phyloP scores from a whole-genome alignment of 2,329 filamentous ascomycete genomes.

The Diaporthe amygdali region DNA sequence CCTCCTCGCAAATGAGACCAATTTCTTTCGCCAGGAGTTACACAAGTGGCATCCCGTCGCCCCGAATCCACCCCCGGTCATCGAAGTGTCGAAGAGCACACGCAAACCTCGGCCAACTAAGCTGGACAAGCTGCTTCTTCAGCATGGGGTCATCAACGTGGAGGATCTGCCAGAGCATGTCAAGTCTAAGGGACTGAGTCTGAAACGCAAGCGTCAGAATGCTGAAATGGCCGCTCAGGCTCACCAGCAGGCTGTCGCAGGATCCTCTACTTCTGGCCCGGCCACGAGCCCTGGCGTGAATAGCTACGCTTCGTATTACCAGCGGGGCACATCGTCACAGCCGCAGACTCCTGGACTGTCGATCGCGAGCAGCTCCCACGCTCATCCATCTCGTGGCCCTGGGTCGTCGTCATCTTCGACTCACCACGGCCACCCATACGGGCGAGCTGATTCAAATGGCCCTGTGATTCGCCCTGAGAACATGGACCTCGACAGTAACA shows the following conservation, averaged over 20 bases:
- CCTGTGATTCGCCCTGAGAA: conserved; percentile 39
- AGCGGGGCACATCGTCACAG: conserved; percentile 40
- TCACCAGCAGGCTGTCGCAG: conserved; percentile 24
- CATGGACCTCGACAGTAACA: conserved; percentile 44
- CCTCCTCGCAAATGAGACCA: conserved; percentile 89
- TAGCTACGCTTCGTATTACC: conserved; percentile 39
- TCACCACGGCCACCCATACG: conserved; percentile 38
- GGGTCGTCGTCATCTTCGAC: conserved; percentile 40
- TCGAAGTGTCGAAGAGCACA: conserved; percentile 88
- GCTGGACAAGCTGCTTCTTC: conserved; percentile 90
- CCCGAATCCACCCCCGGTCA: conserved; percentile 80
- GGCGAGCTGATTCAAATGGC: conserved; percentile 27
- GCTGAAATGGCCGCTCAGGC: conserved; percentile 53
- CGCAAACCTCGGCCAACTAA: conserved; percentile 96
- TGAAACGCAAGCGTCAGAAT: conserved; percentile 74
- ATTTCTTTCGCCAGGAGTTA: conserved; percentile 93
- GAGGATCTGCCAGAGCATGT: conserved; percentile 87
- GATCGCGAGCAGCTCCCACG: conserved; percentile 36
- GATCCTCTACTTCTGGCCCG: conserved; percentile 28
- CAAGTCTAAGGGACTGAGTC: conserved; percentile 76
- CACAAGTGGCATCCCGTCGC: conserved; percentile 95
- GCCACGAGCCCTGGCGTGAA: conserved; percentile 42
- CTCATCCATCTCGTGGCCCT: conserved; percentile 38
- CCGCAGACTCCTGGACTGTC: conserved; percentile 42
- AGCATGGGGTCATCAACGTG: conserved; percentile 86